Base-by-base conservation (phyloP, 208 protist species). In the Borovskyia barvae region DNA sequence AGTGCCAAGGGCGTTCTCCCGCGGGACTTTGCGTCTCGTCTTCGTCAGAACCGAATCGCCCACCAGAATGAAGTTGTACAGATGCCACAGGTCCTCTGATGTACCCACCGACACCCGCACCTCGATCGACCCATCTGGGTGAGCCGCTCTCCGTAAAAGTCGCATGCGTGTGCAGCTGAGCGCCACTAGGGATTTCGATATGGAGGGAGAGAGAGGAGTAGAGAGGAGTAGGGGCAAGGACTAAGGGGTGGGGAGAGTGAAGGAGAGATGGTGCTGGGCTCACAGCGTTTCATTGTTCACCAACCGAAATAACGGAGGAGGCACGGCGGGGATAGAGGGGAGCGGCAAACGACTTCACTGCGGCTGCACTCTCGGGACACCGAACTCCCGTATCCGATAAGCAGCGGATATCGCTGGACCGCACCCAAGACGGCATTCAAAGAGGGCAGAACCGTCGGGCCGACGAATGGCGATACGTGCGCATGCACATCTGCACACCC, bases 1-100 rank as follows among this genome's bases (percentile, higher is more conserved):
- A 14, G 59, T 80, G 24, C 80, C 77, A 0, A 75, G 78, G 0
- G 77, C 52, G 37, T 65, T 86, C 36, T 93, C 82, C 39, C 80
- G 88, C 6, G 42, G 48, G 1, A 95, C 73, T 58, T 93, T 94
- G 11, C 91, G 88, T 9, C 64, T 53, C 20, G 88, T 97, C 28
- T 77, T 82, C 20, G 88, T 84, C 11, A 73, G 59, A 33, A 97
- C 80, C 9, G 50, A 37, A 62, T 97, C 91, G 7, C 93, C 96
- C 0, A 77, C 72, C 14, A 89, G 39, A 17, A 99, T 86, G 17
- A 99, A 72, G 69, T 99, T 98, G 80, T 98, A 99, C 5, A 96
- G 63, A 66, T 99, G 95, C 97, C 97, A 99, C 61, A 99, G 67
- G 61, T 99, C 97, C 48, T 99, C 97, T 2, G 74, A 60, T 29